A percentile compares a stretch with the other conserved stretches of the same genome.
Conservation (phyloP, 2,329 filamentous ascomycete species). For the Ramichloridium luteum region DNA sequence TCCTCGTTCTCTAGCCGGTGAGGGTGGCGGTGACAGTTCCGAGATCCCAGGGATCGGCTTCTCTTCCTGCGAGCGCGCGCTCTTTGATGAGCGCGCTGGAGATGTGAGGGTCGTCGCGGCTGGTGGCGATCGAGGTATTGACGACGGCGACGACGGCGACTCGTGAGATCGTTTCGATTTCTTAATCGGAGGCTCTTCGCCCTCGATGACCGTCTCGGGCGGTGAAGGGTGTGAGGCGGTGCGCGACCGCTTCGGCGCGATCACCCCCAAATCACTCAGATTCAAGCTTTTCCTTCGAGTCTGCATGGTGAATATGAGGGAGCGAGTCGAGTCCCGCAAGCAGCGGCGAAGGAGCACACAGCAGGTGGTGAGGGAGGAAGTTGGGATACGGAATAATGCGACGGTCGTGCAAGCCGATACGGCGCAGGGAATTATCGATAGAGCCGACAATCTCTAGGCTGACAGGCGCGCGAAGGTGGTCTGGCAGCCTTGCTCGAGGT, state of each 20-base stretch:
- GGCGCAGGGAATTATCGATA: constrained; percentile 1
- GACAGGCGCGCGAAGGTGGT: too few species aligned
- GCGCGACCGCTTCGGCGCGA: constrained; percentile 50
- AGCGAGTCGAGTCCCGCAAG: too few species aligned
- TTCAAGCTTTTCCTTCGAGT: constrained; percentile 93
- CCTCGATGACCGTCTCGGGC: constrained; percentile 50
- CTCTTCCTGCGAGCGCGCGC: constrained; percentile 36
- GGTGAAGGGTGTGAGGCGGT: constrained; percentile 39
- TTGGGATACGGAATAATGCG: too few species aligned
- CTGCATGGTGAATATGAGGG: constrained; percentile 56
- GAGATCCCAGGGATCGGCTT: constrained; percentile 36
- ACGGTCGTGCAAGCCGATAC: too few species aligned
- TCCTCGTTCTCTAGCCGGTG: constrained; percentile 43
- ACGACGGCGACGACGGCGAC: constrained; percentile 26
- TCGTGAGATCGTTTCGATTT: constrained; percentile 66
- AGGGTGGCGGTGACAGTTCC: constrained; percentile 70
- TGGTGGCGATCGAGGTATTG: constrained; percentile 6
- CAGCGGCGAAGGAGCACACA: too few species aligned
- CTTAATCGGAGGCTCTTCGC: constrained; percentile 44
- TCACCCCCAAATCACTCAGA: constrained; percentile 82
- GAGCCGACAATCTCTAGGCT: constrained; percentile 3
- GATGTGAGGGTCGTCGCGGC: constrained; percentile 26
- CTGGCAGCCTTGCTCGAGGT: background rate
- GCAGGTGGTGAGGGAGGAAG: too few species aligned
- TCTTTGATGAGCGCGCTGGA: constrained; percentile 33